Evolutionary conservation across 2,329 filamentous ascomycete species (phyloP).

Genomic region (Alternaria viburni): DNA sequence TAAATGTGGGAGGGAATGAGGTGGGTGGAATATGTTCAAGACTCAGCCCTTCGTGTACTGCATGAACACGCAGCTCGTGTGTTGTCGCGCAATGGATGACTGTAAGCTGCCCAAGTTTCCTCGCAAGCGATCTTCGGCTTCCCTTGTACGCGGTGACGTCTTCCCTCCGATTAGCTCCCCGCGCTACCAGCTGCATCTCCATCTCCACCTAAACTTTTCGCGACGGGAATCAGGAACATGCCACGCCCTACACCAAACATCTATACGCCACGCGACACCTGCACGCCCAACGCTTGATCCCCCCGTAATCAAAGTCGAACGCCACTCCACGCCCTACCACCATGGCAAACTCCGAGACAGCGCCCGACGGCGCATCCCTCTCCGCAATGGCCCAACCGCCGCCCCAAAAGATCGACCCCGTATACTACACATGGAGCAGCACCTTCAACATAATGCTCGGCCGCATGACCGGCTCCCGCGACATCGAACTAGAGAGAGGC

Average conservation of each 20-base stretch:
- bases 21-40: no score
- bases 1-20: no score
- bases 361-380: constrained; percentile 37
- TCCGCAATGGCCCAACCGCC: constrained; percentile 25
- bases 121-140: constrained; percentile 19
- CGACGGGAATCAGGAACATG: constrained; percentile 19
- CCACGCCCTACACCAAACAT: constrained; percentile 17
- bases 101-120: constrained; percentile 20
- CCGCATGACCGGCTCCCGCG: constrained; percentile 48
- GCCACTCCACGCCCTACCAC: not conserved
- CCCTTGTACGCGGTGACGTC: constrained; percentile 14
- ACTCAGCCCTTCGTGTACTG: no score
- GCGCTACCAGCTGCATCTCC: constrained; percentile 11
- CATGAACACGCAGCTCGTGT: not conserved
- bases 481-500: constrained; percentile 52
- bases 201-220: constrained; percentile 26
- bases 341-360: constrained; percentile 37
- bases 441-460: constrained; percentile 84
- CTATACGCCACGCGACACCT: constrained; percentile 11
- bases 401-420: constrained; percentile 37
- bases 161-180: constrained; percentile 33
- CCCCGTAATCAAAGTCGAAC: not conserved
- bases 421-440: constrained; percentile 73
- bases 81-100: constrained; percentile 20
- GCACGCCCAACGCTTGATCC: not conserved